Base-by-base conservation (phyloP, 768 basidiomycete species). In the Pulveroboletus sp. region DNA sequence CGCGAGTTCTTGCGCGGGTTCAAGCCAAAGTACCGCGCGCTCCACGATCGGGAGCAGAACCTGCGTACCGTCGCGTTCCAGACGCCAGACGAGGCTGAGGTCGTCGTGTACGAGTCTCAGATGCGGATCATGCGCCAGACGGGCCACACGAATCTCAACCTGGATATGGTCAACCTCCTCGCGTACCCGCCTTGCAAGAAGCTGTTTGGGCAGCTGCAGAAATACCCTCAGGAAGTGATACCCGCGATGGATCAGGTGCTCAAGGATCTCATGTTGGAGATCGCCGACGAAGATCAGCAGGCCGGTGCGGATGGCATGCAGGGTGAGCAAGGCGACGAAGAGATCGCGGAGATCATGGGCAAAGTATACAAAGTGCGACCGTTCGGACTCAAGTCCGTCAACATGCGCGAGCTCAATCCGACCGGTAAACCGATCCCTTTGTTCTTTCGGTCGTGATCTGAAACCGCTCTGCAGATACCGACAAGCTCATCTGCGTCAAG, bases 161-260 rank as follows among this genome's bases (percentile, higher is more conserved):
- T 98, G 43, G 96, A 98, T 60, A 78, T 89, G 65, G 61, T 77
- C 59, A 96, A 99, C 66, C 71, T 99, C 13, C 75, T 85, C 29
- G 83, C 94, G 2, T 99, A 89, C 67, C 89, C 92, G 0, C 82
- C 86, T 11, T 82, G 82, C 50, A 84, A 80, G 63, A 96, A 93
- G 67, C 74, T 99, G 14, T 81, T 91, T 63, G 73, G 73, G 17
- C 93, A 96, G 63, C 79, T 99, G 5, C 68, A 83, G 53, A 93
- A 92, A 62, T 98, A 96, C 68, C 96, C 96, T 0, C 94, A 98
- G 67, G 96, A 99, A 75, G 85, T 97, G 40, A 79, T 99, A 41
- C 95, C 96, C 2, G 91, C 90, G 20, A 93, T 97, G 88, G 96
- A 99, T 75, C 91, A 95, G 60, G 86, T 93, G 1, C 71, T 98